Base-by-base conservation (phyloP, 176 grass and related monocot genomes). In the Poa pratensis region DNA sequence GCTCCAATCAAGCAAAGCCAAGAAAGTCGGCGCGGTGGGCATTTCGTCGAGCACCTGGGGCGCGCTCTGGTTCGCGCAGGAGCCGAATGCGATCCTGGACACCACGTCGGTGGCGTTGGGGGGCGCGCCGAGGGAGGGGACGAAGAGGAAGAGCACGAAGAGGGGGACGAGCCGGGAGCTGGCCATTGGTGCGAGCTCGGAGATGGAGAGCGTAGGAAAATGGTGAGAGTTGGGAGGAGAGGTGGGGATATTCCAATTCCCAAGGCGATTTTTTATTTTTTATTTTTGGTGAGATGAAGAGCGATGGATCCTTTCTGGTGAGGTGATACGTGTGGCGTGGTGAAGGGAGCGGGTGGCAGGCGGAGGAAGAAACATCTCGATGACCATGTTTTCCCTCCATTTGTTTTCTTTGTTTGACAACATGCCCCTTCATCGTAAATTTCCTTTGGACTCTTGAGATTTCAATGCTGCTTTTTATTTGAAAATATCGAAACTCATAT, bases 61-160 rank as follows among this genome's bases (percentile, higher is more conserved):
- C 49, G 87, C 85, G 73, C 89, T 95, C 80, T 98, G 96, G 87
- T 95, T 93, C 27, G 96, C 85, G 77, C 96, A 98, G 20, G 96
- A 98, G 7, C 96, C 96, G 57, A 98, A 98, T 37, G 91, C 96
- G 20, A 98, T 90, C 72, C 91, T 87, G 10, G 93, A 90, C 75
- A 95, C 89, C 63, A 87, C 54, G 87, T 75, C 70, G 12, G 75
- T 22, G 50, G 67, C n/a, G 50, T 51, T 42, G 35, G 23, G 16
- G 34, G 45, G 49, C 23, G 82, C 72, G 78, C 53, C 6, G 23
- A 27, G 54, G 45, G 78, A 62, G 39, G 34, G 19, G 81, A 37
- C 13, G 79, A 26, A 5, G 50, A 22, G 3, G 76, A 76, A 6
- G 46, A 57, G 19, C 2, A 66, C 7, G 7, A 77, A 18, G 6